A percentile compares a stretch with the other conserved stretches of the same genome.
phyloP scores from a whole-genome alignment of 202 grass and related monocot species.

The Hordeum pubiflorum region DNA sequence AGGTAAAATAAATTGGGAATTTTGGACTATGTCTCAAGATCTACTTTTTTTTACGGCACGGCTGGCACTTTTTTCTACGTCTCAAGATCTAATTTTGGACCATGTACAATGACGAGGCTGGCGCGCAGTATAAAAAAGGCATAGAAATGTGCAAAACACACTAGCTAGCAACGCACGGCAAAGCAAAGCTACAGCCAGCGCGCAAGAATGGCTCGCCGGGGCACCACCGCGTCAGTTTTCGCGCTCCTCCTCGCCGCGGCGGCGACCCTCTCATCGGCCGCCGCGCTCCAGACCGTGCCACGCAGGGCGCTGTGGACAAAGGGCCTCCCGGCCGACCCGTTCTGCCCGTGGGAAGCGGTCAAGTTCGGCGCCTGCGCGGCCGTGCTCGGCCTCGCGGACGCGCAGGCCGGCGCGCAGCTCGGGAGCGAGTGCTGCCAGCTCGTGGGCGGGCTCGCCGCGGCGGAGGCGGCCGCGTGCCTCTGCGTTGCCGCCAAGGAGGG shows the following conservation, averaged over 20 bases:
- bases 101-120: no score
- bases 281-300: neutral
- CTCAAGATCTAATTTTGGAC: no score
- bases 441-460: slow-evolving; percentile 32
- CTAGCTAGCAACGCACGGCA: no score
- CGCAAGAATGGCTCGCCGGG: slow-evolving; percentile 16
- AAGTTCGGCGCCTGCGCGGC: slow-evolving; percentile 55
- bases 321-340: slow-evolving; percentile 28
- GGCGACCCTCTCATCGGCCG: neutral
- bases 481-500: slow-evolving; percentile 72
- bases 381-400: slow-evolving; percentile 36
- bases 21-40: no score
- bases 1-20: neutral
- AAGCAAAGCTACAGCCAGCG: neutral
- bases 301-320: slow-evolving; percentile 35
- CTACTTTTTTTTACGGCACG: no score
- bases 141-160: no score
- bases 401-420: slow-evolving; percentile 36
- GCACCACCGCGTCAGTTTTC: neutral
- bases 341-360: slow-evolving; percentile 62
- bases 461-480: slow-evolving; percentile 67
- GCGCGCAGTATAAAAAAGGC: no score
- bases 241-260: slow-evolving; percentile 28
- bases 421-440: slow-evolving; percentile 54
- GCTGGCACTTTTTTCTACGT: no score